These are phyloP conservation scores for Pulchroboletus neoregius DNA, from an alignment of 1,284 basidiomycete species.

Conservation along the genomic window DNA sequence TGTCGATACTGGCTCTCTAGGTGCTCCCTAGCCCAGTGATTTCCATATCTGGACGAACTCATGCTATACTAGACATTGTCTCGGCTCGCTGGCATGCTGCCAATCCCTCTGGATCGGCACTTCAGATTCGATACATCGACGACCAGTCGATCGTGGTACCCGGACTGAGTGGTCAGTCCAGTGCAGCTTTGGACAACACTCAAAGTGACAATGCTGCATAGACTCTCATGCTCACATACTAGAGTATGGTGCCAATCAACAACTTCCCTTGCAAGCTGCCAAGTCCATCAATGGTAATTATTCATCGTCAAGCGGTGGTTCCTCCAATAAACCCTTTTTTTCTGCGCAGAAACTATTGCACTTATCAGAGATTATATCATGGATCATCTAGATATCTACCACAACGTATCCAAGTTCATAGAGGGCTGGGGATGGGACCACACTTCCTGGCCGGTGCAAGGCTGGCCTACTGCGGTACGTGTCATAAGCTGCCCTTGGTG, in stretches of 20 bases:
- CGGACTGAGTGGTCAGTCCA: conserved; percentile 56
- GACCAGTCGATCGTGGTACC: conserved; percentile 59
- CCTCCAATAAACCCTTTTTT: too few species aligned
- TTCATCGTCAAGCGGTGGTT: not conserved
- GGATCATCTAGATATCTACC: conserved; percentile 49
- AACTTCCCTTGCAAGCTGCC: conserved; percentile 64
- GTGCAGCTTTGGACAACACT: conserved; percentile 10
- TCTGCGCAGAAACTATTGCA: conserved; percentile 62
- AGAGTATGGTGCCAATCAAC: conserved; percentile 66
- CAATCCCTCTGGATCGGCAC: conserved; percentile 17
- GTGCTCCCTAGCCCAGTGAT: conserved; percentile 37
- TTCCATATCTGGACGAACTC: not conserved
- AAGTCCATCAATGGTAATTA: conserved; percentile 51
- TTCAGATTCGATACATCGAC: conserved; percentile 48
- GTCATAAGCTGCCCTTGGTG: not conserved
- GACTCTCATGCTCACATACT: conserved; percentile 83
- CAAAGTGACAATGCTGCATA: conserved; percentile 25
- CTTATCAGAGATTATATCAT: conserved; percentile 66
- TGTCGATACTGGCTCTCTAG: conserved; percentile 50
- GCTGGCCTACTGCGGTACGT: conserved; percentile 72
- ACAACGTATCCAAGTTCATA: conserved; percentile 60
- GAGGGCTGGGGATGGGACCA: conserved; percentile 93
- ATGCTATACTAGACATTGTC: conserved; percentile 40
- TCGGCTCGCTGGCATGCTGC: conserved; percentile 38
- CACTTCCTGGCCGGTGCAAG: conserved; percentile 62